Evolutionary conservation across 768 basidiomycete genomes (phyloP), one percentile per base, ranked within the genome.

Genomic region (Flagelloscypha sp.): DNA sequence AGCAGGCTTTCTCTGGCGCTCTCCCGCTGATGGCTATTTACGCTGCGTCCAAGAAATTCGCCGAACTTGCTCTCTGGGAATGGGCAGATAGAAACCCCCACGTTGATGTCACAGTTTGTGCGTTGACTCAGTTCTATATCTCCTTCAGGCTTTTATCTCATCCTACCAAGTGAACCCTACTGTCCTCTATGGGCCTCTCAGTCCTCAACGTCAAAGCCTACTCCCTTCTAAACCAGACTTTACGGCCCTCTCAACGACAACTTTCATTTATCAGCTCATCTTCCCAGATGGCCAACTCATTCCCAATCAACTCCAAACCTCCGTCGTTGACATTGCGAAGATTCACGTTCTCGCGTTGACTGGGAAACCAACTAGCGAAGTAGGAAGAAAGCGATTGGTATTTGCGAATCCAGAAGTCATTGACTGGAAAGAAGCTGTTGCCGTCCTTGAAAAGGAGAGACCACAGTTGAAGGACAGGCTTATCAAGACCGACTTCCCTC

Each of bases 151-250:
- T 19, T 16, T 29, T 27, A 15, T 11, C 27, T 3, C 33, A 8
- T n/a, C n/a, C n/a, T 30, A 20, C 2, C 7, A 36, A 62, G 61
- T 62, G 10, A 49, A 50, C 33, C 55, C 61, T 2, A 44, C 60
- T 2, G 56, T 53, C 41, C 40, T 61, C 33, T 59, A 51, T 36
- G 62, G 62, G 3, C 57, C 61, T 6, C 54, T 56, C 28, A n/a
- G n/a, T n/a, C n/a, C n/a, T n/a, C n/a, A n/a, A n/a, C n/a, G 51
- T 48, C 3, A 27, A 34, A 7, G 41, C 46, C 32, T 53, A 16
- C 13, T 42, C 21, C 44, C 48, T 2, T 36, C 34, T 4, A 23
- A 42, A 39, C 33, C 42, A 12, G 45, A 44, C 38, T 34, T 35
- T 9, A 29, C 28, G 25, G 45, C 40, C 5, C 37, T 60, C 7